Evolutionary conservation across 257 asterid genomes (phyloP), one percentile per base, ranked within the genome.

Genomic region (Solanum sejunctum): DNA sequence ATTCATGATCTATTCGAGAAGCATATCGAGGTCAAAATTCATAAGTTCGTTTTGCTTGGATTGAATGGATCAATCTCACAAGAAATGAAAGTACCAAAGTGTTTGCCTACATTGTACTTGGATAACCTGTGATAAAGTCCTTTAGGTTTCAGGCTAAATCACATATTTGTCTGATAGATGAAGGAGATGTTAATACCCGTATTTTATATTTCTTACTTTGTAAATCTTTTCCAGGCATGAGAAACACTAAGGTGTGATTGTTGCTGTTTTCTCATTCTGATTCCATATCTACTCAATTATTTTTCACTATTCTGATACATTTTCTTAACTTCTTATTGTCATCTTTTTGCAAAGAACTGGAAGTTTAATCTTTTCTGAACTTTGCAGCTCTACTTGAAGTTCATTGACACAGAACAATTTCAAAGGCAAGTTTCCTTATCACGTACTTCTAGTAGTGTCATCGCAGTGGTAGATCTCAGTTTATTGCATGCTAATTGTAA

Each of bases 341-440:
- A 52, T 49, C 47, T 78, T 52, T 26, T 47, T 52, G 18, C 63
- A 17, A 52, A 26, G 11, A 26, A 52, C 83, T 51, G 64, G 26
- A 10, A 17, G 11, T 78, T 78, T 52, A 51, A 16, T 51, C 11
- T 52, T 78, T 78, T 11, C 23, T 78, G 64, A 78, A 52, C 57
- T 72, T 52, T 78, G 66, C 98, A 96, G 99, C 88, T 93, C 83
- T 86, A 41, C 84, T 71, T 93, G 93, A 93, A 93, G 88, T 94
- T 96, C 69, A 86, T 95, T 9, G 99, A 96, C 87, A 94, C 98
- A 21, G 98, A 96, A 91, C 95, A 96, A 93, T 96, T 93, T 88
- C 99, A 96, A 85, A 93, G 99, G 99, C 87, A 85, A 91, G 90
- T 84, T 32, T 26, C 82, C 13, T 84, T 51, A 13, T 85, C 66